Evolutionary conservation across 495 filamentous ascomycete genomes (phyloP).

Genomic region (Penicillium malachiteum): DNA sequence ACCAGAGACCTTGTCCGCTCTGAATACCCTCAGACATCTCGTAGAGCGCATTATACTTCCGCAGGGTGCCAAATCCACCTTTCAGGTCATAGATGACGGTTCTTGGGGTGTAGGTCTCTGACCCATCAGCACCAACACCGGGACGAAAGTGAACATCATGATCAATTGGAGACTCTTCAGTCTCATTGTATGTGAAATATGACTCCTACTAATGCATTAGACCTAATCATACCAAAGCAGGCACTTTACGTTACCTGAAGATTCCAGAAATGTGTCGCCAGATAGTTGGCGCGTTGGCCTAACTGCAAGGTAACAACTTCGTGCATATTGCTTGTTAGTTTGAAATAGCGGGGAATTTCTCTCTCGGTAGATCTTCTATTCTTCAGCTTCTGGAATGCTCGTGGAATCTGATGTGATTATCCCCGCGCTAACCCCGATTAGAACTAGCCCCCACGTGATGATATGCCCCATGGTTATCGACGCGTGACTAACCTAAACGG

Average conservation of each 20-base stretch:
- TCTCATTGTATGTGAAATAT: conserved; percentile 85
- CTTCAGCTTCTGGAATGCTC: conserved; percentile 5
- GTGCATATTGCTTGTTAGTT: conserved; percentile 61
- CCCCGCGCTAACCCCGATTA: conserved; percentile 18
- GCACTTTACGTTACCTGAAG: conserved; percentile 58
- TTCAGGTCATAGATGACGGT: conserved; percentile 95
- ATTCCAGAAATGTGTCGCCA: conserved; percentile 99
- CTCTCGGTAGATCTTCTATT: conserved; percentile 3
- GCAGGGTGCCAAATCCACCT: conserved; percentile 82
- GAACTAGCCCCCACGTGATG: conserved; percentile 17
- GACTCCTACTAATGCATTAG: conserved; percentile 63
- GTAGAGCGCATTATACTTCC: conserved; percentile 86
- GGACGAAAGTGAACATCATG: conserved; percentile 91
- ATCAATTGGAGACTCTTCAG: conserved; percentile 69
- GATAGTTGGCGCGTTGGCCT: conserved; percentile 87
- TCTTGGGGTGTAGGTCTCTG: conserved; percentile 89
- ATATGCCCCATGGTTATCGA: conserved; percentile 8
- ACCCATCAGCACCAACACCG: conserved; percentile 72
- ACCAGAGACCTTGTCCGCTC: conserved; percentile 59
- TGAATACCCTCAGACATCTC: conserved; percentile 58
- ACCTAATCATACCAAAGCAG: not conserved
- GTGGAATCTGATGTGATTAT: conserved; percentile 4
- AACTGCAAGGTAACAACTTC: conserved; percentile 95
- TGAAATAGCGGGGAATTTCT: not conserved
- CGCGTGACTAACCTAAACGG: not conserved